Evolutionary conservation across 2,329 filamentous ascomycete genomes (phyloP).

Genomic region (Tolypocladium nubicola): DNA sequence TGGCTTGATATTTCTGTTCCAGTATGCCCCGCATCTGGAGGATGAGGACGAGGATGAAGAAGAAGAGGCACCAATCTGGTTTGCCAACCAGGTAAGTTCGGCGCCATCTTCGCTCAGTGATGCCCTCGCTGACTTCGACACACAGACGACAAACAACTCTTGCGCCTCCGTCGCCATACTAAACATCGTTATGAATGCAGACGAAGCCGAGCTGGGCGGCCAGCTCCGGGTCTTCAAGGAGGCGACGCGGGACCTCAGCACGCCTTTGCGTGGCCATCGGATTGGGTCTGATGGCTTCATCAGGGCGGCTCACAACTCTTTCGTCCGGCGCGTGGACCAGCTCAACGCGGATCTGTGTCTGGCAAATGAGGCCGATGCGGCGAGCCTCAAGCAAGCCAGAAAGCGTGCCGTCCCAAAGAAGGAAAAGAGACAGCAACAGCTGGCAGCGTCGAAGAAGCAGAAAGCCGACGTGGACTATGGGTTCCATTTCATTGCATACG

Average conservation of each 20-base stretch:
- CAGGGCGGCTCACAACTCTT: conserved; percentile 77
- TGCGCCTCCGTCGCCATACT: conserved; percentile 89
- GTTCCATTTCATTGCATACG: conserved; percentile 85
- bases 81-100: conserved; percentile 69
- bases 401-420: conserved; percentile 23
- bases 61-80: conserved; percentile 57
- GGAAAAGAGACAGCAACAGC: conserved; percentile 20
- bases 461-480: conserved; percentile 46
- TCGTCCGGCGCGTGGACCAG: conserved; percentile 69
- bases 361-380: conserved; percentile 39
- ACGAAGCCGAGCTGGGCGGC: conserved; percentile 55
- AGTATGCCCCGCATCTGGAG: conserved; percentile 40
- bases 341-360: conserved; percentile 59
- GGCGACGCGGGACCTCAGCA: conserved; percentile 56
- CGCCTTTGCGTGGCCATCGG: conserved; percentile 64
- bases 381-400: conserved; percentile 21
- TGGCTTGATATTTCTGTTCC: conserved; percentile 83
- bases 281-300: conserved; percentile 69
- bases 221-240: conserved; percentile 63
- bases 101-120: neutral
- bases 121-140: conserved; percentile 4
- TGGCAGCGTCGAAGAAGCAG: conserved; percentile 21
- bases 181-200: conserved; percentile 85
- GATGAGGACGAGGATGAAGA: conserved; percentile 41
- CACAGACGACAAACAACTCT: conserved; percentile 66